A percentile compares a stretch with the other conserved stretches of the same genome.
Conservation (phyloP, 2,329 filamentous ascomycete genomes). For the Sporothrix protearum region DNA sequence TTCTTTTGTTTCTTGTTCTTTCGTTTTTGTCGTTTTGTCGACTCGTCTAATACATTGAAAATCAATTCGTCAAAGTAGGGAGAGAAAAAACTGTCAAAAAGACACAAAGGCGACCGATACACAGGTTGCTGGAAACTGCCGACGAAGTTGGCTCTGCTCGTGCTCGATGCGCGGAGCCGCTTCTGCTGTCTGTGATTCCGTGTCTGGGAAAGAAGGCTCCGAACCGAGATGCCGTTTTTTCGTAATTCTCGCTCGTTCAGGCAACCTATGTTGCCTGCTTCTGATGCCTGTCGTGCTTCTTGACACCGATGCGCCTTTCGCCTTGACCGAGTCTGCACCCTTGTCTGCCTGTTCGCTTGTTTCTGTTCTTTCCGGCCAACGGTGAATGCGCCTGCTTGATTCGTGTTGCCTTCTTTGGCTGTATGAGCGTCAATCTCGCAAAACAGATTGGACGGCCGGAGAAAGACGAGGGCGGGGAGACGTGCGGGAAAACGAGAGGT, state of each 20-base stretch:
- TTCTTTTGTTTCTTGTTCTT: neutral
- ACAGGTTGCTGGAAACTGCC: neutral
- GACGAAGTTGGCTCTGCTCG: neutral
- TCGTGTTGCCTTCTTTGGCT: neutral
- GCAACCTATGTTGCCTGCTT: neutral
- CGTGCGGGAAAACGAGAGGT: neutral
- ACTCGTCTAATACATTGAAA: neutral
- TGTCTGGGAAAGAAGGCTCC: neutral
- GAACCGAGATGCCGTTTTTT: neutral
- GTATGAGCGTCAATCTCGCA: neutral
- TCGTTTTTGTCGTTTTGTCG: neutral
- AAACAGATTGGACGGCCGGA: constrained; percentile 6
- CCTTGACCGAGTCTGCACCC: neutral
- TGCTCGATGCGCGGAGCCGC: neutral
- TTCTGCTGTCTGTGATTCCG: neutral
- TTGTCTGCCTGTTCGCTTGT: neutral
- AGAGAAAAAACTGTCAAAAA: neutral
- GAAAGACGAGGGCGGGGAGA: neutral
- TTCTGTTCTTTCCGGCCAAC: neutral
- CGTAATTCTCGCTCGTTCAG: neutral
- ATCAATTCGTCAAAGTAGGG: neutral
- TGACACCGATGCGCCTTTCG: neutral
- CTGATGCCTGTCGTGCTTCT: neutral
- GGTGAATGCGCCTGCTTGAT: neutral
- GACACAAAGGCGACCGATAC: neutral